Conservation (phyloP, 1,139 yeast species). For the Yamadazyma dendronema region DNA sequence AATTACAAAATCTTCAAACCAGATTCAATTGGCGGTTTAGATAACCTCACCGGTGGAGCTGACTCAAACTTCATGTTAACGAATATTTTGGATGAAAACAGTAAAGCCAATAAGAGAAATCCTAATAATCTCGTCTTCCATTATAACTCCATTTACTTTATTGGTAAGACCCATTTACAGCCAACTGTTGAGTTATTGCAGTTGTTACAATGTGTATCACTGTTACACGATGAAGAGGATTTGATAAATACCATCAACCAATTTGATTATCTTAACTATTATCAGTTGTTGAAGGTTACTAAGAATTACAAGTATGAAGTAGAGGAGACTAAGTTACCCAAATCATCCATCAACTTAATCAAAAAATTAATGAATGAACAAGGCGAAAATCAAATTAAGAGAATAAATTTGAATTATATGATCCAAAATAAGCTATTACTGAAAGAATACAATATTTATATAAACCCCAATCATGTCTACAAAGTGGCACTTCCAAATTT, state of each 20-base stretch:
- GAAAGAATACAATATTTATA: constrained; percentile 43
- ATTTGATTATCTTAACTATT: constrained; percentile 61
- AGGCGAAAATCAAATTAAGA: constrained; percentile 38
- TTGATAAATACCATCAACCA: constrained; percentile 57
- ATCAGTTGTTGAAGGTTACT: constrained; percentile 67
- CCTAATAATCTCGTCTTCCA: constrained; percentile 44
- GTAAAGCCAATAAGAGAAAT: constrained; percentile 18
- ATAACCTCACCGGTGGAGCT: constrained; percentile 19
- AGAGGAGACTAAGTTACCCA: constrained; percentile 64
- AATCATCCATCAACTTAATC: constrained; percentile 37
- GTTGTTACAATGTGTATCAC: constrained; percentile 85
- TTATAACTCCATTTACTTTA: constrained; percentile 53
- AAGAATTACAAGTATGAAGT: constrained; percentile 84
- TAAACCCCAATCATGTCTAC: constrained; percentile 49
- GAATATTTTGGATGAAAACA: constrained; percentile 24
- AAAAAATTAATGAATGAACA: constrained; percentile 35
- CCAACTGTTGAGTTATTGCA: constrained; percentile 81
- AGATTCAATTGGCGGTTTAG: constrained; percentile 29
- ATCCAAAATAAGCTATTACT: constrained; percentile 40
- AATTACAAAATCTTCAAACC: constrained; percentile 57
- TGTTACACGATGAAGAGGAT: constrained; percentile 52
- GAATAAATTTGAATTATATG: constrained; percentile 38
- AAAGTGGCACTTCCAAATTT: constrained; percentile 58
- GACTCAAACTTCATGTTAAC: constrained; percentile 5
- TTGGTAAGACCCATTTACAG: constrained; percentile 65